These are phyloP conservation scores for Ogataea thermomethanolica DNA, from an alignment of 805 yeast genomes.

Conservation along the genomic window DNA sequence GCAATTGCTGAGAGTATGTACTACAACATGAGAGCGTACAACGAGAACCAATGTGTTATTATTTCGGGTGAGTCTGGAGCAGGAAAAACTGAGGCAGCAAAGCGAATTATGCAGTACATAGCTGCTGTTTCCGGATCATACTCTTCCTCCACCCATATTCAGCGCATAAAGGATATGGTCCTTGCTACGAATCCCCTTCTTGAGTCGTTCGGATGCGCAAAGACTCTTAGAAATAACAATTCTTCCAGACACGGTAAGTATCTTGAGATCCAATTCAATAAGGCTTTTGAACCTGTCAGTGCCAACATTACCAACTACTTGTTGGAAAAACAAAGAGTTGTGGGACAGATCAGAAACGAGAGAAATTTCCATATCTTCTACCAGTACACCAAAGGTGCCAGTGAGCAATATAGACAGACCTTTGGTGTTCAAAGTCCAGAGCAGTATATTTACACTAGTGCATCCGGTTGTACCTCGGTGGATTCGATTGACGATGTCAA, in stretches of 20 bases:
- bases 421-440: constrained; percentile 95
- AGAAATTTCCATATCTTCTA: constrained; percentile 96
- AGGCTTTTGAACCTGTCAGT: constrained; percentile 81
- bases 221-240: constrained; percentile 83
- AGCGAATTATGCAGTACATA: constrained; percentile 95
- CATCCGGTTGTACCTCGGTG: constrained; percentile 81
- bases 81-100: constrained; percentile 97
- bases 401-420: constrained; percentile 73
- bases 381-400: constrained; percentile 90
- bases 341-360: constrained; percentile 88
- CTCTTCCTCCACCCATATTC: constrained; percentile 63
- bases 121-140: constrained; percentile 79
- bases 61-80: constrained; percentile 98
- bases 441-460: constrained; percentile 83
- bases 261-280: constrained; percentile 83
- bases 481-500: constrained; percentile 78
- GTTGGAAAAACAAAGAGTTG: constrained; percentile 93
- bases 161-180: constrained; percentile 93
- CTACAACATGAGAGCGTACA: constrained; percentile 89
- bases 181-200: constrained; percentile 92
- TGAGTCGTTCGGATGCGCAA: constrained; percentile 93
- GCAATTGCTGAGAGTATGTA: constrained; percentile 98
- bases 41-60: constrained; percentile 94
- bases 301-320: constrained; percentile 95
- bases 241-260: constrained; percentile 93